Percentiles rank a stretch among this genome's conserved stretches.
Conservation (phyloP, 2,329 filamentous ascomycete species). For the Aspergillus awamori region DNA sequence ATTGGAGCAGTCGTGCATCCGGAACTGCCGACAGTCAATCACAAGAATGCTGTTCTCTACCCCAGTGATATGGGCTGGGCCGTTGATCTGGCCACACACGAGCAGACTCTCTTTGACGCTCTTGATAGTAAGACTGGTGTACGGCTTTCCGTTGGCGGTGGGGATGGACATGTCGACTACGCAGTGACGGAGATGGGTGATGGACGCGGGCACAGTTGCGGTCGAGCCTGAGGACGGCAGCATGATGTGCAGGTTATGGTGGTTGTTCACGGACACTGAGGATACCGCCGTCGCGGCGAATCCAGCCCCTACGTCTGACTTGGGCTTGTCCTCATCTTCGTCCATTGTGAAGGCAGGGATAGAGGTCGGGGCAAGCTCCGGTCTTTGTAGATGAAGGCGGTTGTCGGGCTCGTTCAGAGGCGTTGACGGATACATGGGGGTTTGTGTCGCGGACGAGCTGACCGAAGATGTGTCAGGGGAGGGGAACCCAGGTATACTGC, state of each 20-base stretch:
- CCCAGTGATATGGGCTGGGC: conserved; percentile 80
- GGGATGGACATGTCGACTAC: conserved; percentile 80
- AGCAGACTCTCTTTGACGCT: conserved; percentile 72
- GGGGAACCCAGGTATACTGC: conserved; percentile 46
- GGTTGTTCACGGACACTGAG: conserved; percentile 67
- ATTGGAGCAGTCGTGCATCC: conserved; percentile 83
- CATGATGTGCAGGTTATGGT: conserved; percentile 72
- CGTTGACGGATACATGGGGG: conserved; percentile 41
- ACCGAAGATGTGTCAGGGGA: conserved; percentile 47
- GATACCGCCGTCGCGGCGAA: conserved; percentile 60
- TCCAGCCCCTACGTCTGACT: conserved; percentile 28
- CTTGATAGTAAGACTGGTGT: conserved; percentile 71
- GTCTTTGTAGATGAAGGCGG: conserved; percentile 36
- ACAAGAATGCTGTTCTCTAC: conserved; percentile 74
- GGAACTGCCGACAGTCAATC: conserved; percentile 80
- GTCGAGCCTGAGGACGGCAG: conserved; percentile 71
- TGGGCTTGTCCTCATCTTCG: conserved; percentile 23
- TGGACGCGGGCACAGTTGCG: conserved; percentile 72
- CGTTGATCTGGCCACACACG: conserved; percentile 75
- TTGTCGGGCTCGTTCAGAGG: conserved; percentile 39
- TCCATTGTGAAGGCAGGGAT: conserved; percentile 30
- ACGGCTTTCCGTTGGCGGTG: conserved; percentile 60
- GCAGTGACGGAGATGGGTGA: conserved; percentile 70
- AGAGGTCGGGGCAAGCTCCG: conserved; percentile 41
- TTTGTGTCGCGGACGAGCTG: conserved; percentile 41